Evolutionary conservation across 495 filamentous ascomycete species (phyloP).

Genomic region (Hypoxylon fragiforme): DNA sequence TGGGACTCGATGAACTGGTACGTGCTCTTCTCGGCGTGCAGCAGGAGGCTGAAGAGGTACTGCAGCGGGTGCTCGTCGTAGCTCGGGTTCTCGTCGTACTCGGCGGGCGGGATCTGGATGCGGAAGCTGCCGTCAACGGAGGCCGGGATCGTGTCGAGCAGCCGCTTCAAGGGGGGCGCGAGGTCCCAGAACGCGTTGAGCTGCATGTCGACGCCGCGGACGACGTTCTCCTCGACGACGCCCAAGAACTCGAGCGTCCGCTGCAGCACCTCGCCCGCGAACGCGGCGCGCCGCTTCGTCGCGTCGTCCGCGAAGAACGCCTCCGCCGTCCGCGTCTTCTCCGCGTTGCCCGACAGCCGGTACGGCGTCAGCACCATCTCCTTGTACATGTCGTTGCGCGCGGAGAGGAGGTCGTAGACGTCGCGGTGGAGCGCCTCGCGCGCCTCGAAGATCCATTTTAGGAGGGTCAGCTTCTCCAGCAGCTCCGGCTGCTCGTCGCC

Average conservation of each 20-base stretch:
- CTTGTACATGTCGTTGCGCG: slow-evolving; percentile 84
- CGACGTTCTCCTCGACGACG: slow-evolving; percentile 82
- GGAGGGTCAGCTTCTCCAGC: slow-evolving; percentile 86
- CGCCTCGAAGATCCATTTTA: slow-evolving; percentile 97
- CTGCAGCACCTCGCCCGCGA: slow-evolving; percentile 65
- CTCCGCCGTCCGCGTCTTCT: slow-evolving; percentile 74
- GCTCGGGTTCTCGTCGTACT: slow-evolving; percentile 82
- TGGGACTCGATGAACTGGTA: slow-evolving; percentile 97
- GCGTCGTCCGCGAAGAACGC: slow-evolving; percentile 82
- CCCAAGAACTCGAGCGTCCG: slow-evolving; percentile 78
- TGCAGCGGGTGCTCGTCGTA: slow-evolving; percentile 80
- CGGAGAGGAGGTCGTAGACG: slow-evolving; percentile 78
- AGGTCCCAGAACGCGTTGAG: slow-evolving; percentile 97
- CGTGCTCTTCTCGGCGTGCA: slow-evolving; percentile 84
- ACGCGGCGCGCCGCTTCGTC: slow-evolving; percentile 64
- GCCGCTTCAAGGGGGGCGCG: slow-evolving; percentile 73
- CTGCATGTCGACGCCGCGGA: slow-evolving; percentile 86
- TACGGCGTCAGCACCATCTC: slow-evolving; percentile 81
- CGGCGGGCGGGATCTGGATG: slow-evolving; percentile 71
- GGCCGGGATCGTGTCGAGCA: slow-evolving; percentile 76
- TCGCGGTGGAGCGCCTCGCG: slow-evolving; percentile 83
- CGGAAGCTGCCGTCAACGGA: slow-evolving; percentile 48
- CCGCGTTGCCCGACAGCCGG: slow-evolving; percentile 65
- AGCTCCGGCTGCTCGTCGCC: slow-evolving; percentile 95
- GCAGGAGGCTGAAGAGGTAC: slow-evolving; percentile 81